phyloP scores from a whole-genome alignment of 1,284 basidiomycete species.

The Porphyrellus sp. region DNA sequence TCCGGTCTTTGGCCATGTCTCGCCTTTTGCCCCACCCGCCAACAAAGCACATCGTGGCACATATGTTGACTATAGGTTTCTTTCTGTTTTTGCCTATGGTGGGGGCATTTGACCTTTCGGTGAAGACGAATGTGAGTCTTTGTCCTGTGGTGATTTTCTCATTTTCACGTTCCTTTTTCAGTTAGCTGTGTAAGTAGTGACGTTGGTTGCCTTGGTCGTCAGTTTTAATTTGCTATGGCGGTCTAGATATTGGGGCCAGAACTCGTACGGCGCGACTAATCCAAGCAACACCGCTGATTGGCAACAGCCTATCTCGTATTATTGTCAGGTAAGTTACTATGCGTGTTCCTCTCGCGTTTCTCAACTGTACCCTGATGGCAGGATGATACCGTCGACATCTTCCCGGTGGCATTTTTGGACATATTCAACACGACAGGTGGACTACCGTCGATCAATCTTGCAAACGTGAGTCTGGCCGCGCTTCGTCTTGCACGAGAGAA shows the following conservation, averaged over 20 bases:
- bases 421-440: slow-evolving; percentile 54
- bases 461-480: slow-evolving; percentile 44
- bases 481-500: background rate
- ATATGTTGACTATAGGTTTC: background rate
- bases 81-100: slow-evolving; percentile 4
- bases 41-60: background rate
- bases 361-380: background rate
- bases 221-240: background rate
- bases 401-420: slow-evolving; percentile 61
- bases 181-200: slow-evolving; percentile 25
- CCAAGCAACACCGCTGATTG: slow-evolving; percentile 23
- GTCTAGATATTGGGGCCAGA: slow-evolving; percentile 35
- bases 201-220: background rate
- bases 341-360: background rate
- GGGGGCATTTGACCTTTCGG: slow-evolving; percentile 20
- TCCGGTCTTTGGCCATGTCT: background rate
- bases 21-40: background rate
- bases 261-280: slow-evolving; percentile 33
- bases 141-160: background rate
- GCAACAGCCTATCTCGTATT: slow-evolving; percentile 32
- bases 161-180: slow-evolving; percentile 6
- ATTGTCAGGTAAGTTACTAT: slow-evolving; percentile 21
- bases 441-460: slow-evolving; percentile 58
- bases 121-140: slow-evolving; percentile 30
- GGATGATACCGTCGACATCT: slow-evolving; percentile 30